Evolutionary conservation across 2,329 filamentous ascomycete species (phyloP), one percentile per base, ranked within the genome.

Genomic region (Monosporascus sp.): DNA sequence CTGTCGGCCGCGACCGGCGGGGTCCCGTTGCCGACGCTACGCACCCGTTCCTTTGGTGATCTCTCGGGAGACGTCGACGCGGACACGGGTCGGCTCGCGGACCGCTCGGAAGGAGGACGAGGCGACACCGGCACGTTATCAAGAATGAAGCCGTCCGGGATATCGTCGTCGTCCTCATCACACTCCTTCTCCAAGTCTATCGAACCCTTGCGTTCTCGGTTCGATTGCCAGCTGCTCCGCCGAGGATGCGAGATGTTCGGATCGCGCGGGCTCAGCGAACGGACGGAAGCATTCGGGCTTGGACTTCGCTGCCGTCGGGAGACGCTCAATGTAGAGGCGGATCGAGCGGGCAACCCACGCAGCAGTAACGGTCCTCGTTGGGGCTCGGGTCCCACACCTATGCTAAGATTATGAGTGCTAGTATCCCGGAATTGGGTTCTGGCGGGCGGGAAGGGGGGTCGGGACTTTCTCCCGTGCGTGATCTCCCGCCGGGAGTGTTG

Each of bases 91-190:
- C 75, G 73, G 64, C 80, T 86, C 7, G 73, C 74, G 0, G 78
- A 71, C 17, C 84, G 76, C 56, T 86, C 81, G 24, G 74, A 73
- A 1, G 74, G 74, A 2, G 83, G 84, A 2, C 84, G 78, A n/a
- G 89, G 89, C 0, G 89, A 92, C 46, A 94, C 83, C 5, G 89
- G 89, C 2, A 94, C 86, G 59, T 94, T 94, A 71, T 90, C 88
- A 47, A 94, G 80, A 50, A 91, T 79, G 24, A 89, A 80, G 51
- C 89, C 88, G 26, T 92, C 88, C 0, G 89, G 89, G 31, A 94
- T 86, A 53, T 89, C 84, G 63, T 91, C 88, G 51, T 91, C 87
- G 60, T 92, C 87, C 49, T 87, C 83, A 61, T 90, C 85, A 56
- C 81, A 92, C 65, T 93, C 89, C 52, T 82, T 81, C 66, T 94